phyloP scores from a whole-genome alignment of 352 stramenopile species.

The Phytophthora sp. region DNA sequence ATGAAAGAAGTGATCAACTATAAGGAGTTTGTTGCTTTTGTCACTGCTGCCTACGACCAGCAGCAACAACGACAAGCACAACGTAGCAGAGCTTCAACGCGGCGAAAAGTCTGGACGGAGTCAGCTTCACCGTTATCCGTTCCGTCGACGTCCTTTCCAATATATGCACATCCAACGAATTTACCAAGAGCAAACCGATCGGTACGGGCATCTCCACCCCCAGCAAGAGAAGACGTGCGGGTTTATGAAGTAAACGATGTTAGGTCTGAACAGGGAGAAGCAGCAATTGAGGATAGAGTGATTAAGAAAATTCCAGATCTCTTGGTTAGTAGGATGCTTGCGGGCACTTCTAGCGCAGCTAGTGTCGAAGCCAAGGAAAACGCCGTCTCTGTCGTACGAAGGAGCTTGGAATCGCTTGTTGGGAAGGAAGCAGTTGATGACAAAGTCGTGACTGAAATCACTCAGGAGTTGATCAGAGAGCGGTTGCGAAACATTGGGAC shows the following conservation, averaged over 20 bases:
- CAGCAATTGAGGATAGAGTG: constrained; percentile 30
- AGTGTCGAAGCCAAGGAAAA: constrained; percentile 10
- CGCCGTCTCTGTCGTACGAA: constrained; percentile 27
- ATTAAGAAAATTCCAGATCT: constrained; percentile 39
- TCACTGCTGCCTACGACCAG: constrained; percentile 57
- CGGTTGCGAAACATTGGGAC: constrained; percentile 13
- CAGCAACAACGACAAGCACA: constrained; percentile 31
- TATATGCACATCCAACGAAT: constrained; percentile 24
- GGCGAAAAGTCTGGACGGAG: background rate
- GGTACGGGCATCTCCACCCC: too few relatives aligned
- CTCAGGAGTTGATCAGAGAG: constrained; percentile 44
- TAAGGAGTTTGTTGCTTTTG: constrained; percentile 78
- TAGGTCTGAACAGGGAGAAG: constrained; percentile 1
- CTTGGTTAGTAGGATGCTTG: constrained; percentile 42
- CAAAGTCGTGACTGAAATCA: constrained; percentile 41
- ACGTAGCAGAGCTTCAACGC: background rate
- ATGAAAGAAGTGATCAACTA: constrained; percentile 77
- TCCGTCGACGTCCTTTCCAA: constrained; percentile 34
- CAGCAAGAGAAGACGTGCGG: constrained; percentile 13
- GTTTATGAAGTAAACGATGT: constrained; percentile 29
- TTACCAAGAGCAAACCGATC: background rate
- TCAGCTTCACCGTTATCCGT: background rate
- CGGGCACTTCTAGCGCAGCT: constrained; percentile 1
- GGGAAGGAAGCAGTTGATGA: constrained; percentile 35
- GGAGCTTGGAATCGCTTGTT: constrained; percentile 47